Conservation (phyloP, 2,329 filamentous ascomycete genomes). For the Chaetomiaceae sp. region DNA sequence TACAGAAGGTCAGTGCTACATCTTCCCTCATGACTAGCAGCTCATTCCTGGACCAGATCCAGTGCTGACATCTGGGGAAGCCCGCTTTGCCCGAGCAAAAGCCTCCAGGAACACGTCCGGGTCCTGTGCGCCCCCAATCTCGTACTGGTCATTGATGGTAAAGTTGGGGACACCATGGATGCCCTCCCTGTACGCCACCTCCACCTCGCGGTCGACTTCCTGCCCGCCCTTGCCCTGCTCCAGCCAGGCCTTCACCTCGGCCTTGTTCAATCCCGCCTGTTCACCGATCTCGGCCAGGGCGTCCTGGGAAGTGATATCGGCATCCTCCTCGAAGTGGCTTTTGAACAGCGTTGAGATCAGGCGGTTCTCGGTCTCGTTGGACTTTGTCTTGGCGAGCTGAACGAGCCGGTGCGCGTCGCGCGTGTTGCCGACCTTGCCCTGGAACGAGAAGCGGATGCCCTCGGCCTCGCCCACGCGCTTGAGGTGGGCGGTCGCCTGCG, state of each 20-base stretch:
- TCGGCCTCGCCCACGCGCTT: constrained; percentile 55
- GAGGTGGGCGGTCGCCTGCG: constrained; percentile 28
- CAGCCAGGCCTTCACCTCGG: constrained; percentile 49
- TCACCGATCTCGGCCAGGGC: constrained; percentile 47
- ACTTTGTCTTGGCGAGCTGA: constrained; percentile 55
- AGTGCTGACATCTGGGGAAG: constrained; percentile 15
- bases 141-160: constrained; percentile 60
- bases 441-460: constrained; percentile 68
- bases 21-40: constrained; percentile 11
- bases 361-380: constrained; percentile 47
- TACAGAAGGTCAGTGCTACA: not conserved
- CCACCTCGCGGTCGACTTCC: constrained; percentile 52
- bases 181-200: constrained; percentile 43
- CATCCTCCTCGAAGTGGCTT: constrained; percentile 59
- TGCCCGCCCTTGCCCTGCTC: constrained; percentile 47
- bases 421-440: constrained; percentile 67
- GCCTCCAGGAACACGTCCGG: constrained; percentile 58
- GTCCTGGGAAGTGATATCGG: constrained; percentile 54
- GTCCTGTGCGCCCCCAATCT: constrained; percentile 67
- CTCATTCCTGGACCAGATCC: constrained; percentile 7
- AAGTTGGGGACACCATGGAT: constrained; percentile 70
- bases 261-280: constrained; percentile 46
- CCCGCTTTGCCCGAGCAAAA: constrained; percentile 48
- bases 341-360: constrained; percentile 59
- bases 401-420: constrained; percentile 73